Evolutionary conservation across 2,329 filamentous ascomycete genomes (phyloP), one percentile per base, ranked within the genome.

Genomic region (Verticillium albo-atrum): DNA sequence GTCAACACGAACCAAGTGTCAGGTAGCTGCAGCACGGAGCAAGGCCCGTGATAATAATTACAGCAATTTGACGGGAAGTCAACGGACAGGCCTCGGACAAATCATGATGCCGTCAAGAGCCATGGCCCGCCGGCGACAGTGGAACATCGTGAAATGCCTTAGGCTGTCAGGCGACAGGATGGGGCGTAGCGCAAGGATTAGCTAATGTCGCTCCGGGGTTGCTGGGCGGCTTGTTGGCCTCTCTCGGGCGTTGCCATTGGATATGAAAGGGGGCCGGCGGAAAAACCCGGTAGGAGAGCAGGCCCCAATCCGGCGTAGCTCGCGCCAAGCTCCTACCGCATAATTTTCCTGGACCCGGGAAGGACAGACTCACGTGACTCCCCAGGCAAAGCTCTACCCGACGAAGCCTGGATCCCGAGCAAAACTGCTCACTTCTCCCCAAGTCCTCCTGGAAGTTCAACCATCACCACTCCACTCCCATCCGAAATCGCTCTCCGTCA

Each of bases 401-500:
- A 75, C 71, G 68, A 75, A 74, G 73, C 73, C 68, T 72, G 67
- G 66, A 68, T 74, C 70, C 74, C 73, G 72, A 75, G 75, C 75
- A 79, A 77, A 77, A 76, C 75, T 78, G 75, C 76, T 79, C 75
- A 76, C 68, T 64, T 74, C 74, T 73, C 73, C 74, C 76, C 77
- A 75, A 77, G 73, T 77, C 78, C 76, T 78, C 74, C 74, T 74
- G 74, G 75, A 76, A 73, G 69, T 72, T 74, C 75, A 73, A 75
- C 75, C 79, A 81, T 79, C 77, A 77, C 70, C 77, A 80, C 80
- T 82, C 80, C 82, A 80, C 81, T 79, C 79, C 73, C 77, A 81
- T 83, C 76, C 77, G 75, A 75, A 78, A 82, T 81, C 81, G 83
- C 83, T 85, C 83, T 84, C 80, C 79, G 79, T 83, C 83, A 86